Evolutionary conservation across 176 grass and related monocot species (phyloP), one percentile per base, ranked within the genome.

Genomic region (Secale cereale): DNA sequence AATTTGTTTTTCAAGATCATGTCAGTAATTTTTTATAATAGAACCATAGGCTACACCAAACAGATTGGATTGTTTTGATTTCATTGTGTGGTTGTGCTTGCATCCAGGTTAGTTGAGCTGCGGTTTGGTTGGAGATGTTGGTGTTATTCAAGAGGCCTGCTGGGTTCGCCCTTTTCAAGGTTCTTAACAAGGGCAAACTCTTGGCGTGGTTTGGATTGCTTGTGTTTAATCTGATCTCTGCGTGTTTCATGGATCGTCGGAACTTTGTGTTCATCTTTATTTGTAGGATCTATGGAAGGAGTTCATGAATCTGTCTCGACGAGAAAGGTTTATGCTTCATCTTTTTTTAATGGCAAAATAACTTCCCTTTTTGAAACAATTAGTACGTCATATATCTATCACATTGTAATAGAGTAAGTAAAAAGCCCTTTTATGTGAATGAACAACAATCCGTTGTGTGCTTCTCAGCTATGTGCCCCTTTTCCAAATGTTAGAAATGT

Each of bases 131-230:
- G 16, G 65, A 79, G 81, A 97, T 97, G 95, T 48, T 94, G 74
- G 94, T 94, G 37, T 30, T 97, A 60, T 97, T 97, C 54, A 92
- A 94, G 83, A 97, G 87, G 23, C 90, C 88, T 4, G 88, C 90
- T 50, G 94, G 94, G 31, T 97, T 97, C 67, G 90, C 91, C 70
- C 90, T 97, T n/a, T 97, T 94, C 72, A 97, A 94, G 82, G 94
- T 97, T 67, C 84, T 97, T 32, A 79, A 97, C 77, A 83, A 97
- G 88, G 89, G 94, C 31, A 97, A 94, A 83, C 87, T 97, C 52
- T 77, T 17, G 28, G 32, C 36, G 64, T 64, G 22, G 0, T 14
- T 35, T 27, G 63, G n/a, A 16, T 27, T 36, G 4, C 17, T 78
- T 8, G 10, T 12, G 65, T 39, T 57, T 8, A 35, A 7, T 29